Evolutionary conservation across 345 rosid species (phyloP).

Genomic region (Dovyalis caffra): DNA sequence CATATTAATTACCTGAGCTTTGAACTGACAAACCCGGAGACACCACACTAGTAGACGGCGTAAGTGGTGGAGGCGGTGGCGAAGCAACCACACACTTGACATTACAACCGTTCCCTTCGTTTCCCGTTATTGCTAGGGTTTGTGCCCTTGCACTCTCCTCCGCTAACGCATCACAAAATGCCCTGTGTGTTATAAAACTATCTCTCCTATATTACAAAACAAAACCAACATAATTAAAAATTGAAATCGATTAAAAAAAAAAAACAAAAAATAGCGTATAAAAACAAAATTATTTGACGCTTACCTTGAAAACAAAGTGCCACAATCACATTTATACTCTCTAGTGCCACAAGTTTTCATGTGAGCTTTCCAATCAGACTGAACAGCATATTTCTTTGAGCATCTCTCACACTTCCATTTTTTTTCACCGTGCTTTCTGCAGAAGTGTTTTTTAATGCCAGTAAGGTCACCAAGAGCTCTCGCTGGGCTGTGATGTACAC

Average conservation of each 20-base stretch:
- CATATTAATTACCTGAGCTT: slow-evolving; percentile 50
- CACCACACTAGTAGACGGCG: slow-evolving; percentile 56
- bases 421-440: slow-evolving; percentile 78
- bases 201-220: slow-evolving; percentile 48
- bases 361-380: slow-evolving; percentile 86
- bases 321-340: slow-evolving; percentile 79
- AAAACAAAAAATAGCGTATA: too few species aligned
- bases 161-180: slow-evolving; percentile 80
- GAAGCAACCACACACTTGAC: slow-evolving; percentile 28
- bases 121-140: slow-evolving; percentile 12
- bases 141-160: slow-evolving; percentile 55
- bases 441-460: slow-evolving; percentile 80
- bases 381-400: slow-evolving; percentile 75
- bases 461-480: slow-evolving; percentile 84
- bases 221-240: background rate
- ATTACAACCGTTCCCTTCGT: slow-evolving; percentile 12
- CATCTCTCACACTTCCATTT: slow-evolving; percentile 83
- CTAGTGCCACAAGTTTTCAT: slow-evolving; percentile 74
- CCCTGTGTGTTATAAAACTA: slow-evolving; percentile 70
- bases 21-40: slow-evolving; percentile 69
- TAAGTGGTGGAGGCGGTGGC: slow-evolving; percentile 61
- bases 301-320: slow-evolving; percentile 72
- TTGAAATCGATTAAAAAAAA: background rate
- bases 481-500: slow-evolving; percentile 65
- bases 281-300: background rate